These are phyloP conservation scores for Arachis monticola DNA, from an alignment of 331 rosid species.

Conservation along the genomic window DNA sequence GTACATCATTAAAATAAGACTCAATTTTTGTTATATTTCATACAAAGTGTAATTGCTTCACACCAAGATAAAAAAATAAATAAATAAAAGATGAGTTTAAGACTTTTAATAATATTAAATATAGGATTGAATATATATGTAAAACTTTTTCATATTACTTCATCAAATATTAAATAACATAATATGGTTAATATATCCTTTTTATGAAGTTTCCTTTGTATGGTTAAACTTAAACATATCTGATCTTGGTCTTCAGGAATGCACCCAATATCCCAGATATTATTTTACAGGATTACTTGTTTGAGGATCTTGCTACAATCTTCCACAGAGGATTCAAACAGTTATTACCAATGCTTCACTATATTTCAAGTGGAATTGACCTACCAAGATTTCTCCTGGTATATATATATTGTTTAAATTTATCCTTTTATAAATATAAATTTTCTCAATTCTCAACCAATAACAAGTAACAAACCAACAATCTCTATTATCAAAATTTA, in stretches of 20 bases:
- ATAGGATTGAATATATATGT: too few species aligned
- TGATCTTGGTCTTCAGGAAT: conserved; percentile 42
- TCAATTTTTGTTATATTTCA: background rate
- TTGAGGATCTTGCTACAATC: conserved; percentile 58
- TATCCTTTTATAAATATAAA: too few species aligned
- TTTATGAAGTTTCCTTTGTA: background rate
- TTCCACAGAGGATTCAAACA: conserved; percentile 52
- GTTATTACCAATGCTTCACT: conserved; percentile 44
- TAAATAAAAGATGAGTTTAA: too few species aligned
- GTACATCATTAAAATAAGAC: too few species aligned
- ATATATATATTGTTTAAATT: background rate
- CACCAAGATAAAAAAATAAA: too few species aligned
- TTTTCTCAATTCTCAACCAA: background rate
- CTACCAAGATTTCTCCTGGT: conserved; percentile 68
- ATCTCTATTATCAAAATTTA: background rate
- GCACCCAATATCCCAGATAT: conserved; percentile 61
- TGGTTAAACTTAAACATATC: too few species aligned
- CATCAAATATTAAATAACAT: background rate
- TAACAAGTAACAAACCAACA: background rate
- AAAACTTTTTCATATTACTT: background rate
- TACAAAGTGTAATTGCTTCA: too few species aligned
- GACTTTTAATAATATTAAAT: background rate
- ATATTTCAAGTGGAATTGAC: conserved; percentile 60
- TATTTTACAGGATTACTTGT: conserved; percentile 56
- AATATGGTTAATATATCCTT: background rate